Evolutionary conservation across 1,139 yeast genomes (phyloP), one percentile per base, ranked within the genome.

Genomic region (Saccharomyces hybrid): DNA sequence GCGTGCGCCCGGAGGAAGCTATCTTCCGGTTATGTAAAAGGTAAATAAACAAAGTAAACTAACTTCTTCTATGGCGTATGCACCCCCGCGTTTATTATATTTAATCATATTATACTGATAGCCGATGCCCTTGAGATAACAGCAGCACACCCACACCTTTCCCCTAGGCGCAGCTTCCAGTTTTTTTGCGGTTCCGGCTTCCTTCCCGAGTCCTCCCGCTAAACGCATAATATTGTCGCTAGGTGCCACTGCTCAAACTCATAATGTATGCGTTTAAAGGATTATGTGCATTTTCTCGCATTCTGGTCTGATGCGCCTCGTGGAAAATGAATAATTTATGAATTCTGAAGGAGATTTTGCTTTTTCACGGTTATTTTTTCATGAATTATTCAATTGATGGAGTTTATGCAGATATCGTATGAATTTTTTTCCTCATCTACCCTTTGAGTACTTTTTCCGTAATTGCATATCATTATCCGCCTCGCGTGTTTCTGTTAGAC

Each of bases 201-300:
- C 27, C 13, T 14, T 5, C 31, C 47, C 27, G 26, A 23, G 9
- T 14, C 16, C 28, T 11, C 34, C 52, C 54, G 47, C 32, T 44
- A 52, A 41, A 32, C 46, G 55, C 53, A 54, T 54, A 50, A 5
- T 16, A 4, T 34, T 34, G 20, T 34, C 11, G 11, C 13, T 7
- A 16, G 23, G 13, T 34, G 23, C 13, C 20, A 34, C 11, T 34
- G 8, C 13, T 1, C 8, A 14, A 34, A 34, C 11, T 7, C 42
- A 34, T 34, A 34, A 34, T 2, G 23, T 23, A 54, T 54, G 54
- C 56, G 47, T 29, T 32, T 54, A 52, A 6, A 38, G 51, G 50
- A 20, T 14, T 34, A 34, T 34, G 42, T 34, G 42, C 11, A 0
- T 14, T 34, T 14, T 34, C 3, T 11, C 11, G 42, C 8, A 2